Evolutionary conservation across 352 stramenopile genomes (phyloP).

Genomic region (Pilasporangium apinafurcum): DNA sequence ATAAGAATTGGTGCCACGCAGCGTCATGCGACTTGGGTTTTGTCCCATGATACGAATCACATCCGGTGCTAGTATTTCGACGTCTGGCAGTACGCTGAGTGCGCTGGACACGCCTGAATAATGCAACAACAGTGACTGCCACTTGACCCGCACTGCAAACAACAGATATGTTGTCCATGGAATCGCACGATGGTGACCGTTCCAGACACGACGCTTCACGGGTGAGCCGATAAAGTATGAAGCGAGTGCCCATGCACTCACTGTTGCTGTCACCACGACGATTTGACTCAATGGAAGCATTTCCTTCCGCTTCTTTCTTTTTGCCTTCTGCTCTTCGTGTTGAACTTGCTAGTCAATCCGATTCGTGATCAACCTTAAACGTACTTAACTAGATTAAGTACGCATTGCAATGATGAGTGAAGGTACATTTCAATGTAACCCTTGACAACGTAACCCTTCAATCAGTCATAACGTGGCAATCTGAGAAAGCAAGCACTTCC

Average conservation of each 20-base stretch:
- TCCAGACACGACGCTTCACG: conserved; percentile 1
- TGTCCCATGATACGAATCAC: conserved; percentile 74
- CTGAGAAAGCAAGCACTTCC: too few species aligned
- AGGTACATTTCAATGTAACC: too few species aligned
- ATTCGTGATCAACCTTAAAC: too few species aligned
- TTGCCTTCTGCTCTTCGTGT: not conserved
- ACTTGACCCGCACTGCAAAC: conserved; percentile 34
- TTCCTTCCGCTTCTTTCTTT: not conserved
- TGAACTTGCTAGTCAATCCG: too few species aligned
- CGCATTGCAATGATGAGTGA: too few species aligned
- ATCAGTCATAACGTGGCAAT: too few species aligned
- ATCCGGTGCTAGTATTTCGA: conserved; percentile 30
- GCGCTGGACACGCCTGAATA: conserved; percentile 30
- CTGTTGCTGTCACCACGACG: not conserved
- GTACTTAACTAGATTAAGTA: too few species aligned
- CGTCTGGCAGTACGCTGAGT: conserved; percentile 28
- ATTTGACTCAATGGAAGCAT: conserved; percentile 1
- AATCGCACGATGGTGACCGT: conserved; percentile 8
- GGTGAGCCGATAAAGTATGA: not conserved
- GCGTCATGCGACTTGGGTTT: conserved; percentile 86
- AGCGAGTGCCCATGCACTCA: not conserved
- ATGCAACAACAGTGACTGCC: conserved; percentile 37
- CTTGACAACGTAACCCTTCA: too few species aligned
- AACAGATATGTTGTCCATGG: conserved; percentile 23
- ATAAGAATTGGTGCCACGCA: conserved; percentile 89